Evolutionary conservation across 805 yeast genomes (phyloP).

Genomic region (Saturnispora sanitii): DNA sequence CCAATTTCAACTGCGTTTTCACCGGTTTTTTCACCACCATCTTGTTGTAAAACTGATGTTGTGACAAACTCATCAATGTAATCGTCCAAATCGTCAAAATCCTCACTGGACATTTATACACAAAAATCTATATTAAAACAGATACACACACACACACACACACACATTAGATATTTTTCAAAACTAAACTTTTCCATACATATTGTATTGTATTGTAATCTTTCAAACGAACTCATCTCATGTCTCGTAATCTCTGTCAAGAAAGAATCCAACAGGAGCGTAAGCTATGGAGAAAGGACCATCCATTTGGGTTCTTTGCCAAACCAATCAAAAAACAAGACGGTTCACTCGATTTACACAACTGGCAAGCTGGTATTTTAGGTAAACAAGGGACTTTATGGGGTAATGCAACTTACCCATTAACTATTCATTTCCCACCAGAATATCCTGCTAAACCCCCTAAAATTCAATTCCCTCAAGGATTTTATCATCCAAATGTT

Average conservation of each 20-base stretch:
- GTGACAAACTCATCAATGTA: conserved; percentile 78
- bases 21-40: conserved; percentile 32
- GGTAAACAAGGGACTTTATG: conserved; percentile 82
- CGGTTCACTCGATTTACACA: conserved; percentile 75
- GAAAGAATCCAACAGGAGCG: conserved; percentile 89
- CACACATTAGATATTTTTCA: no score
- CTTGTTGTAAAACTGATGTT: conserved; percentile 53
- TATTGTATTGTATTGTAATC: not conserved
- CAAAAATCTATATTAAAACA: no score
- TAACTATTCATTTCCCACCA: conserved; percentile 72
- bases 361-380: conserved; percentile 94
- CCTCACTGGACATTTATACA: conserved; percentile 36
- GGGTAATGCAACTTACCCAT: conserved; percentile 85
- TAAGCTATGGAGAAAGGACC: conserved; percentile 96
- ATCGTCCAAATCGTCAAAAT: conserved; percentile 73
- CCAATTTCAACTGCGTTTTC: not conserved
- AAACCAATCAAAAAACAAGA: conserved; percentile 73
- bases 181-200: no score
- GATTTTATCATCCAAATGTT: conserved; percentile 93
- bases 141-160: no score
- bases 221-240: not conserved
- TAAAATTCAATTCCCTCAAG: conserved; percentile 78
- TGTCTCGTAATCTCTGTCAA: conserved; percentile 39
- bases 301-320: conserved; percentile 95
- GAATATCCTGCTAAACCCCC: conserved; percentile 98